Percentiles rank a stretch among this genome's conserved stretches.
phyloP scores from a whole-genome alignment of 768 basidiomycete genomes.

The Myochromella boudieri region DNA sequence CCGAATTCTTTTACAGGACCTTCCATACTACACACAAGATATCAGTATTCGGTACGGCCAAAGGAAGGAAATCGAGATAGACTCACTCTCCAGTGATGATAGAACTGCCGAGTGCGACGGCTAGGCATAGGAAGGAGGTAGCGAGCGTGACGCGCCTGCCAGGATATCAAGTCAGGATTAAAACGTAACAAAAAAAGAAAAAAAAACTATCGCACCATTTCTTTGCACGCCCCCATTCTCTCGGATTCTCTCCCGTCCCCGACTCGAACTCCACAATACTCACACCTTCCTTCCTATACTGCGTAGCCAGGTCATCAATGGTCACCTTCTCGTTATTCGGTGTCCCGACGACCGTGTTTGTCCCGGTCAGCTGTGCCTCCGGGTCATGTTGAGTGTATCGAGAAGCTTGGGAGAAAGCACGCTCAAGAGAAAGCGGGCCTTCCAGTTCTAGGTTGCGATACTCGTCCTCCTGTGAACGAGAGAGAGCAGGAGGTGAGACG shows the following conservation, averaged over 20 bases:
- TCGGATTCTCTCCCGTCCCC: conserved; percentile 9
- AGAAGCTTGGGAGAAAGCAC: background rate
- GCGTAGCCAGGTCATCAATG: conserved; percentile 32
- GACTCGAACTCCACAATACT: conserved; percentile 14
- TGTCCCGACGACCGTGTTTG: conserved; percentile 7
- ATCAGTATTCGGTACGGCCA: background rate
- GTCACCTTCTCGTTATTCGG: conserved; percentile 17
- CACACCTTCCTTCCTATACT: conserved; percentile 5
- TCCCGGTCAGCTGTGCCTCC: conserved; percentile 3
- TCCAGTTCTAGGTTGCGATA: conserved; percentile 3
- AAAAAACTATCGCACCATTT: no score
- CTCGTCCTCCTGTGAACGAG: conserved; percentile 7
- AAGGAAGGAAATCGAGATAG: background rate
- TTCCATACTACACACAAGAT: conserved; percentile 23
- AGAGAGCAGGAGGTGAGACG: conserved; percentile 4
- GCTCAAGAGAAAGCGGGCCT: conserved; percentile 1
- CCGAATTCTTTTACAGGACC: conserved; percentile 31
- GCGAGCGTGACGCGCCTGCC: conserved; percentile 34
- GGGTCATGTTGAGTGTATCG: background rate
- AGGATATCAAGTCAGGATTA: background rate
- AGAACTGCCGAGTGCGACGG: conserved; percentile 37
- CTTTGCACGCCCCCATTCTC: conserved; percentile 11
- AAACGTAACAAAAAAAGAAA: no score
- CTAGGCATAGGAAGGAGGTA: conserved; percentile 35
- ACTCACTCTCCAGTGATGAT: conserved; percentile 42